A percentile compares a stretch with the other conserved stretches of the same genome.
Evolutionary conservation across 2,329 filamentous ascomycete species (phyloP).

Genomic region (Dactylella cylindrospora): DNA sequence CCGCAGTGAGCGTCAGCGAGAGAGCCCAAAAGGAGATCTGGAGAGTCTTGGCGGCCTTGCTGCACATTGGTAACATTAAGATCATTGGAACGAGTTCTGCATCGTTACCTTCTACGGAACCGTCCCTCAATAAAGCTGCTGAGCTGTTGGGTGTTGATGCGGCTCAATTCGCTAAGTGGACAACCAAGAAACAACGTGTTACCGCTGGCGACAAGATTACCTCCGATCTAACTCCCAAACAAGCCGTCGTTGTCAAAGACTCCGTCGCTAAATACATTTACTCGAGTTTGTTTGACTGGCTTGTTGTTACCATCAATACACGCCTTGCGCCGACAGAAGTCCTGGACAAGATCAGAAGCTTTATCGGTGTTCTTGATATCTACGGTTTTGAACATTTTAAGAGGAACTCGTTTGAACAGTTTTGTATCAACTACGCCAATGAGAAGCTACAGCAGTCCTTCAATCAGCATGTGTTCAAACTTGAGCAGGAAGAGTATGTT

Average conservation of each 20-base stretch:
- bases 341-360: slow-evolving; percentile 75
- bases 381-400: slow-evolving; percentile 99
- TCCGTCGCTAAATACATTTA: slow-evolving; percentile 99
- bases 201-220: slow-evolving; percentile 97
- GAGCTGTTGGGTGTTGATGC: slow-evolving; percentile 83
- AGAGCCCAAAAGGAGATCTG: slow-evolving; percentile 82
- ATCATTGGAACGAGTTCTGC: slow-evolving; percentile 88
- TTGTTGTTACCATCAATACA: slow-evolving; percentile 93
- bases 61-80: slow-evolving; percentile 95
- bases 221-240: slow-evolving; percentile 89
- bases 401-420: slow-evolving; percentile 99
- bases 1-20: slow-evolving; percentile 78
- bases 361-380: slow-evolving; percentile 98
- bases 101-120: slow-evolving; percentile 78
- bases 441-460: slow-evolving; percentile 99
- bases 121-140: slow-evolving; percentile 78
- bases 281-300: slow-evolving; percentile 96
- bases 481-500: slow-evolving; percentile 97
- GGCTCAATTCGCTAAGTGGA: slow-evolving; percentile 91
- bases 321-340: slow-evolving; percentile 89
- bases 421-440: slow-evolving; percentile 99
- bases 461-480: slow-evolving; percentile 98
- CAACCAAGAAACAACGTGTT: slow-evolving; percentile 96
- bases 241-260: slow-evolving; percentile 90
- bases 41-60: slow-evolving; percentile 80